Percentiles rank a stretch among this genome's conserved stretches.
Evolutionary conservation across 805 yeast genomes (phyloP).

Genomic region (Soucietia sequanensis): DNA sequence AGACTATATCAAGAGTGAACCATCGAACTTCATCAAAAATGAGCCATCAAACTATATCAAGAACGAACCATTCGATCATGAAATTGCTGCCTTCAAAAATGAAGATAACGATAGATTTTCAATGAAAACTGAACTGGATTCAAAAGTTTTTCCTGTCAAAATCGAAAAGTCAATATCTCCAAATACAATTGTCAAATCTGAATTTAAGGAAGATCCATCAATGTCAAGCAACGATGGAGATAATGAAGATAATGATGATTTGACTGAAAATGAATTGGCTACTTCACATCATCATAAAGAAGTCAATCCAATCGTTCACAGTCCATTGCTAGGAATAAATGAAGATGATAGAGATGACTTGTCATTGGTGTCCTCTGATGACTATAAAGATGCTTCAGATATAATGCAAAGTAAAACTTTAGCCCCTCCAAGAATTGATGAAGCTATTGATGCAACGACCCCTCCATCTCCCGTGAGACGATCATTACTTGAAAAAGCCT

Average conservation of each 20-base stretch:
- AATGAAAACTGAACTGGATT: neutral
- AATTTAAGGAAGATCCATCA: neutral
- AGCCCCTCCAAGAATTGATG: slow-evolving; percentile 16
- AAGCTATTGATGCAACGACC: slow-evolving; percentile 18
- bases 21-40: no score
- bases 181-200: neutral
- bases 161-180: neutral
- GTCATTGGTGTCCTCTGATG: slow-evolving; percentile 15
- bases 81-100: neutral
- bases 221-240: slow-evolving; percentile 34
- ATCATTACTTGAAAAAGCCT: neutral
- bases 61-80: neutral
- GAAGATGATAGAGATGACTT: slow-evolving; percentile 10
- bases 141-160: no score
- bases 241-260: slow-evolving; percentile 34
- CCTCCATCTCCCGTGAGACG: slow-evolving; percentile 10
- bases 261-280: slow-evolving; percentile 20
- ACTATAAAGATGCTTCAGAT: slow-evolving; percentile 20
- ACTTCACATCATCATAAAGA: slow-evolving; percentile 1
- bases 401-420: slow-evolving; percentile 13
- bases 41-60: neutral
- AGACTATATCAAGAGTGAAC: neutral
- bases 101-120: neutral
- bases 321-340: neutral
- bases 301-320: neutral